A percentile compares a stretch with the other conserved stretches of the same genome.
Evolutionary conservation across 108 stramenopile species (phyloP).

Genomic region (Aurantiochytrium sp.): DNA sequence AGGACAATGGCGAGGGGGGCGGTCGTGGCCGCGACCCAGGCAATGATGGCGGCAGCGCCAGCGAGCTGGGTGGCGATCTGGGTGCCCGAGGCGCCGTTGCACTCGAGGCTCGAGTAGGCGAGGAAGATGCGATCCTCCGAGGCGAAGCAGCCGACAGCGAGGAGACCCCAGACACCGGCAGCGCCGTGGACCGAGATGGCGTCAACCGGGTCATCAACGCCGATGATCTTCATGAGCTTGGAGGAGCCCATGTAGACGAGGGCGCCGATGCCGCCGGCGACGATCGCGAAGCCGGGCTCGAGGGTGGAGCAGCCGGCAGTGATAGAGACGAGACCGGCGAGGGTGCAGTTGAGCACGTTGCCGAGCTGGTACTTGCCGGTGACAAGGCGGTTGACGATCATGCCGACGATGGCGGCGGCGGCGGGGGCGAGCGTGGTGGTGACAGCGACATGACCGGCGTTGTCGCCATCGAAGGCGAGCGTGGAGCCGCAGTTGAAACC

Average conservation of each 20-base stretch:
- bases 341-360: constrained; percentile 42
- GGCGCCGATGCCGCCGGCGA: constrained; percentile 67
- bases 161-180: constrained; percentile 68
- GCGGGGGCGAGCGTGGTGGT: constrained; percentile 79
- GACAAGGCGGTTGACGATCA: background rate
- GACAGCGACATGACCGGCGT: constrained; percentile 24
- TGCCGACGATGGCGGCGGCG: constrained; percentile 34
- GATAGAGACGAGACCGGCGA: constrained; percentile 80
- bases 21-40: constrained; percentile 67
- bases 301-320: constrained; percentile 73
- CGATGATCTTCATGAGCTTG: constrained; percentile 52
- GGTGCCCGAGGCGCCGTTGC: constrained; percentile 45
- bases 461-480: constrained; percentile 44
- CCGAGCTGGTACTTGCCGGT: background rate
- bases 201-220: constrained; percentile 84
- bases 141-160: constrained; percentile 66
- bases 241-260: constrained; percentile 61
- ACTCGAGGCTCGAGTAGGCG: constrained; percentile 23
- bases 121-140: constrained; percentile 32
- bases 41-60: constrained; percentile 63
- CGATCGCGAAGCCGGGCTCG: constrained; percentile 69
- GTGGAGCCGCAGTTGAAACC: constrained; percentile 84
- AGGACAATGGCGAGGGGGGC: constrained; percentile 64
- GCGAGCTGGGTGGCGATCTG: constrained; percentile 60
- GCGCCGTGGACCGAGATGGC: constrained; percentile 82